Percentiles rank a stretch among this genome's conserved stretches.
phyloP scores from a whole-genome alignment of 208 protist species.

The Naegleria gruberi region DNA sequence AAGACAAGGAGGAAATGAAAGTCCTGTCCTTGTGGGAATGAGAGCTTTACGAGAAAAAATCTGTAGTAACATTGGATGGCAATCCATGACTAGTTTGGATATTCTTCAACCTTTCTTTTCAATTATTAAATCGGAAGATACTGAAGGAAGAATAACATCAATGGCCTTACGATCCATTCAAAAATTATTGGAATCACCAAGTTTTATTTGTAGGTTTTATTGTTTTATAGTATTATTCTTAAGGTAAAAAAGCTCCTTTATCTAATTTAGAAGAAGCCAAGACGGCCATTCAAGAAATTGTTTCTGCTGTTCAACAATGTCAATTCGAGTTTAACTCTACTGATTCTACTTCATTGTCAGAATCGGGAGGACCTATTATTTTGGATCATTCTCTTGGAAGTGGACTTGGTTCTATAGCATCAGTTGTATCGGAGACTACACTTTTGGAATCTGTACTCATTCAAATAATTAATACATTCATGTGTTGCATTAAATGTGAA shows the following conservation, averaged over 20 bases:
- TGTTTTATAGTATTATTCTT: neutral
- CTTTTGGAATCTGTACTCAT: neutral
- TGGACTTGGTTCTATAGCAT: neutral
- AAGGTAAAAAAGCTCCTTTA: neutral
- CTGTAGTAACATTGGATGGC: neutral
- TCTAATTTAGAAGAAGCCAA: neutral
- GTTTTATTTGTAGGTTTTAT: neutral
- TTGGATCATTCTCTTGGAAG: neutral
- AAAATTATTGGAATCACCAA: neutral
- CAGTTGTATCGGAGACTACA: neutral
- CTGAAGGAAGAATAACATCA: neutral
- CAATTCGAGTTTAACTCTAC: neutral
- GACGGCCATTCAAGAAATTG: neutral
- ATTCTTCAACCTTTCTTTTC: neutral
- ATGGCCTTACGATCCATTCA: neutral
- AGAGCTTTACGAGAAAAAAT: neutral
- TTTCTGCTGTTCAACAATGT: neutral
- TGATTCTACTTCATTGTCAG: neutral
- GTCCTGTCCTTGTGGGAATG: neutral
- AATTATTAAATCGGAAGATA: conserved; percentile 7
- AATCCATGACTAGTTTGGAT: neutral
- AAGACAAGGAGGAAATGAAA: neutral
- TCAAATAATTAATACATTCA: neutral
- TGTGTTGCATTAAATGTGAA: neutral
- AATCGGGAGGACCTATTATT: neutral